Percentiles rank a stretch among this genome's conserved stretches.
Evolutionary conservation across 352 stramenopile genomes (phyloP).

Genomic region (Globisporangium paroecandrum): DNA sequence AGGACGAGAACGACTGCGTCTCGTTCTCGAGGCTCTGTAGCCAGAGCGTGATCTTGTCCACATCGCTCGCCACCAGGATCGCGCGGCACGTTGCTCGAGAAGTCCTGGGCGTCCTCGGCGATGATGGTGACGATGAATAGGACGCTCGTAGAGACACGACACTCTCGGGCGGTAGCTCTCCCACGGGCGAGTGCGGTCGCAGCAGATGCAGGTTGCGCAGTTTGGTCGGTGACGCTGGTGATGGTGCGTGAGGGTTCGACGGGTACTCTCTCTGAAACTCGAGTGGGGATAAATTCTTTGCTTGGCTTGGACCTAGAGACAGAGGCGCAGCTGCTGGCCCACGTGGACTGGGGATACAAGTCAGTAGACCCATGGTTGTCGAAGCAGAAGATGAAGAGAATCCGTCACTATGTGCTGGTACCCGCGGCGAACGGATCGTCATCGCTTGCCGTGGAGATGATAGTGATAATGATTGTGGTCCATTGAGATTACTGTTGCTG

Average conservation of each 20-base stretch:
- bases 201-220: neutral
- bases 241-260: neutral
- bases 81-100: constrained; percentile 21
- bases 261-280: neutral
- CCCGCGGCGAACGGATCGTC: constrained; percentile 7
- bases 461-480: neutral
- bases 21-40: constrained; percentile 49
- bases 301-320: neutral
- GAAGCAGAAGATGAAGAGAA: neutral
- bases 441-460: neutral
- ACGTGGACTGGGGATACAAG: neutral
- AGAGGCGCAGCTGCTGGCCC: neutral
- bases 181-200: constrained; percentile 32
- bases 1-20: constrained; percentile 46
- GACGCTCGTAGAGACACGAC: neutral
- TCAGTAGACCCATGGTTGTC: neutral
- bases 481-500: too few species aligned
- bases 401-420: neutral
- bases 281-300: neutral
- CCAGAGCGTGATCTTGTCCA: constrained; percentile 65
- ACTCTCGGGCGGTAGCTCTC: constrained; percentile 25
- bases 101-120: constrained; percentile 6
- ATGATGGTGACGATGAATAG: neutral
- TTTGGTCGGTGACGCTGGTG: neutral
- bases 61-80: constrained; percentile 39